phyloP scores from a whole-genome alignment of 2,329 filamentous ascomycete species.

The Bipolaris zeicola region DNA sequence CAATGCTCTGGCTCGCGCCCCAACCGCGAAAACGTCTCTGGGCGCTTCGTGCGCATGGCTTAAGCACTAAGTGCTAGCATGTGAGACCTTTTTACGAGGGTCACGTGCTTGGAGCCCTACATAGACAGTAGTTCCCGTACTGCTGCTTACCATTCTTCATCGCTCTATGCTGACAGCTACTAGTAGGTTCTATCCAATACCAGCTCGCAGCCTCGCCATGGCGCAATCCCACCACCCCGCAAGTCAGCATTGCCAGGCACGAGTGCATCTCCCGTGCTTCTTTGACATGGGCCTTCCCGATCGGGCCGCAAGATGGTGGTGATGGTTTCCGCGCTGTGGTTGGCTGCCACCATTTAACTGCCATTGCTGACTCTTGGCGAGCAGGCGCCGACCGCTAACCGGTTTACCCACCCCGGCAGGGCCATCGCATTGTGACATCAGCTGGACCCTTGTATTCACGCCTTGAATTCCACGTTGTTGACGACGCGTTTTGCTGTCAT shows the following conservation, averaged over 20 bases:
- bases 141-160: constrained; percentile 8
- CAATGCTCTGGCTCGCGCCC: not conserved
- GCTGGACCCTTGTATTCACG: constrained; percentile 32
- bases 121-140: not conserved
- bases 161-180: constrained; percentile 3
- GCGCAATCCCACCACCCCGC: constrained; percentile 2
- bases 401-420: constrained; percentile 20
- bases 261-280: constrained; percentile 27
- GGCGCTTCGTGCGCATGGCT: constrained; percentile 3
- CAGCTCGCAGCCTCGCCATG: constrained; percentile 3
- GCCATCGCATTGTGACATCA: constrained; percentile 41
- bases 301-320: constrained; percentile 23
- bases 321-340: constrained; percentile 19
- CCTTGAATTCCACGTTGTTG: constrained; percentile 13
- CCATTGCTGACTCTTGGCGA: constrained; percentile 14
- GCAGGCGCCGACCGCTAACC: constrained; percentile 25
- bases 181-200: constrained; percentile 10
- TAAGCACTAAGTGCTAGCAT: constrained; percentile 1
- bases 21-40: not conserved
- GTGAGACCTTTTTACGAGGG: not conserved
- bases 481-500: constrained; percentile 9
- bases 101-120: not conserved
- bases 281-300: constrained; percentile 19
- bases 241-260: constrained; percentile 18
- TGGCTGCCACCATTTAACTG: constrained; percentile 23